These are phyloP conservation scores for Hypoxylon trugodes DNA, from an alignment of 495 filamentous ascomycete genomes.

Conservation along the genomic window DNA sequence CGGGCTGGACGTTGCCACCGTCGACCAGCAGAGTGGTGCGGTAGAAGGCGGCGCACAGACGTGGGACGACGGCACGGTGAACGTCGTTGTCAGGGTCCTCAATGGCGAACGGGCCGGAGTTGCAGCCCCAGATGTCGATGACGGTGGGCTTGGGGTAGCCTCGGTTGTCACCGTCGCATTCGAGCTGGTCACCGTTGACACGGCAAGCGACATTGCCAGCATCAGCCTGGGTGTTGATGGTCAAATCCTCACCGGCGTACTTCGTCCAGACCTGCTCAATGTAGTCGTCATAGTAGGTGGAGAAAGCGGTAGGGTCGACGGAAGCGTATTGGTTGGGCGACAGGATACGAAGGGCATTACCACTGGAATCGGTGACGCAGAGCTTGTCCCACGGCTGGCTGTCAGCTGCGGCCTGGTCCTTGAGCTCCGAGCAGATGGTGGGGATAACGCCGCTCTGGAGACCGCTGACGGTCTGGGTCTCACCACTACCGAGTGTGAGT, in stretches of 20 bases:
- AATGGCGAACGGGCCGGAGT: slow-evolving; percentile 56
- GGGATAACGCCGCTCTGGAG: slow-evolving; percentile 43
- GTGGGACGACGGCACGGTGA: slow-evolving; percentile 52
- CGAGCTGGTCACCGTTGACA: slow-evolving; percentile 43
- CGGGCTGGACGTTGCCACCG: slow-evolving; percentile 54
- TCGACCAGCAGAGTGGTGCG: slow-evolving; percentile 51
- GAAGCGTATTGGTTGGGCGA: slow-evolving; percentile 47
- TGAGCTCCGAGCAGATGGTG: slow-evolving; percentile 50
- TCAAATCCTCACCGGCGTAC: slow-evolving; percentile 47
- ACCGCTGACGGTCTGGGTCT: slow-evolving; percentile 46
- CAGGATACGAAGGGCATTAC: slow-evolving; percentile 51
- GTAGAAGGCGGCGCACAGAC: slow-evolving; percentile 57
- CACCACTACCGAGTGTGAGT: slow-evolving; percentile 44
- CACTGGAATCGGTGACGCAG: slow-evolving; percentile 42
- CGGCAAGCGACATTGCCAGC: slow-evolving; percentile 51
- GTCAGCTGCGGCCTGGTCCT: slow-evolving; percentile 44
- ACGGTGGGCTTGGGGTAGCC: slow-evolving; percentile 49
- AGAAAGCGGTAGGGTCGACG: slow-evolving; percentile 41
- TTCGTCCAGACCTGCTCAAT: slow-evolving; percentile 53
- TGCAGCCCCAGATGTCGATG: slow-evolving; percentile 58
- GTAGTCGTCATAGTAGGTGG: slow-evolving; percentile 50
- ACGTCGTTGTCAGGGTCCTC: slow-evolving; percentile 46
- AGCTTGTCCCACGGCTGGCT: slow-evolving; percentile 52
- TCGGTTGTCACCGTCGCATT: slow-evolving; percentile 51
- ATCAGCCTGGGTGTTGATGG: slow-evolving; percentile 50